Evolutionary conservation across 2,329 filamentous ascomycete genomes (phyloP), one percentile per base, ranked within the genome.

Genomic region (Neopestalotiopsis sp.): DNA sequence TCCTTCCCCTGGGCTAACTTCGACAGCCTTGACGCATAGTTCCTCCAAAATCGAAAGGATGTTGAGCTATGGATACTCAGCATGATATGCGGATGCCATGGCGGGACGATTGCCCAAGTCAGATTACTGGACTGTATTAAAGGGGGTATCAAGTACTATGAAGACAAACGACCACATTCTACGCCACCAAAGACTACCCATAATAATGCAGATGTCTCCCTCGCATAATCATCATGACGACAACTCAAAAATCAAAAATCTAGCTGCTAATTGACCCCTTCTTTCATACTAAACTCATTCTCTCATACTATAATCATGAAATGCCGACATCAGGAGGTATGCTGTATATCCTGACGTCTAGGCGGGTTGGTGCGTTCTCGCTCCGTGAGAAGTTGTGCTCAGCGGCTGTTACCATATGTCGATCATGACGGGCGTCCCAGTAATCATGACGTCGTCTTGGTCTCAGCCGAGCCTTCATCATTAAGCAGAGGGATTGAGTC

Each of bases 401-500:
- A 49, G 42, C 42, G 13, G 42, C n/a, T 49, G n/a, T n/a, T 49
- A n/a, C 24, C 24, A 49, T 45, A 84, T 73, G 24, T 71, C 65
- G 28, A 71, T 45, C n/a, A 61, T 45, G 34, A 66, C 62, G 3
- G 68, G 34, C 32, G 38, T 49, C 7, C 65, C 68, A 57, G 62
- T 40, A 17, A 12, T 20, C n/a, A 66, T 34, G 6, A 49, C 38
- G 17, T 67, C 57, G 70, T 67, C 49, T 57, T 66, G 2, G 70
- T 67, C 64, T 66, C 42, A 14, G 64, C 14, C 32, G 24, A 17
- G 32, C 45, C 24, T 32, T 66, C 64, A n/a, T 58, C 64, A 30
- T 57, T 66, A 28, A 66, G 64, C 10, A 66, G 52, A 17, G 64
- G 52, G 4, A 66, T 56, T 20, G 64, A 66, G 20, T 66, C 64